A percentile compares a stretch with the other conserved stretches of the same genome.
phyloP scores from a whole-genome alignment of 1,284 basidiomycete species.

The Cryptococcus deneoformans region DNA sequence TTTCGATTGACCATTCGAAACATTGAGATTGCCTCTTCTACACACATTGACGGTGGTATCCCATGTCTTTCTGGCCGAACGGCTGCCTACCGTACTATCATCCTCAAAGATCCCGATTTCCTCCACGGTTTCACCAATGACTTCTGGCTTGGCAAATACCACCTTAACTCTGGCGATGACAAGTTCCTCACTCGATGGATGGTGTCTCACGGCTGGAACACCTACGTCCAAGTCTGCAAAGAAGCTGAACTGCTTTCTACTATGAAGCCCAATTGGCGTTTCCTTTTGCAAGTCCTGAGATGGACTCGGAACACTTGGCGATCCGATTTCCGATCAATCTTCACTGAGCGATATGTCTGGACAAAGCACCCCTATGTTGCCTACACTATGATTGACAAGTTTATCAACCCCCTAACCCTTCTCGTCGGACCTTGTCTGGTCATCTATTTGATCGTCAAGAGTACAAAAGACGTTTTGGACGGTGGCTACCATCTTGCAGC shows the following conservation, averaged over 20 bases:
- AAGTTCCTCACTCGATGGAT: slow-evolving; percentile 96
- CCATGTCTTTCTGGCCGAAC: slow-evolving; percentile 89
- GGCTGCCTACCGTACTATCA: slow-evolving; percentile 86
- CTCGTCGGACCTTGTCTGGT: slow-evolving; percentile 78
- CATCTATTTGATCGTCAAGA: slow-evolving; percentile 70
- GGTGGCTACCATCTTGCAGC: slow-evolving; percentile 86
- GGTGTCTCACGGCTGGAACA: slow-evolving; percentile 90
- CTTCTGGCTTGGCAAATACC: slow-evolving; percentile 87
- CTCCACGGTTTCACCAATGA: slow-evolving; percentile 89
- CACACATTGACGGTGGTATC: slow-evolving; percentile 87
- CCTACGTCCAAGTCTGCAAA: slow-evolving; percentile 85
- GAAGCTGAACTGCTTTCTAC: slow-evolving; percentile 86
- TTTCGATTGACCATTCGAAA: slow-evolving; percentile 89
- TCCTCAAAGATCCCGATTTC: slow-evolving; percentile 89
- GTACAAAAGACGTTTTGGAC: slow-evolving; percentile 61
- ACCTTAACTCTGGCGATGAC: slow-evolving; percentile 88
- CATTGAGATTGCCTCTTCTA: slow-evolving; percentile 82
- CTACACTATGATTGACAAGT: slow-evolving; percentile 90
- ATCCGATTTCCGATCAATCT: slow-evolving; percentile 79
- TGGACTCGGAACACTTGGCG: slow-evolving; percentile 95
- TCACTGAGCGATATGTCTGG: slow-evolving; percentile 84
- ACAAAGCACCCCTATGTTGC: slow-evolving; percentile 84
- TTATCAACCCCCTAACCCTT: slow-evolving; percentile 85
- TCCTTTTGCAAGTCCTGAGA: slow-evolving; percentile 84
- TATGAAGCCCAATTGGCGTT: slow-evolving; percentile 95